Percentiles rank a stretch among this genome's conserved stretches.
Conservation (phyloP, 2,329 filamentous ascomycete species). For the Macroventuria anomochaeta region DNA sequence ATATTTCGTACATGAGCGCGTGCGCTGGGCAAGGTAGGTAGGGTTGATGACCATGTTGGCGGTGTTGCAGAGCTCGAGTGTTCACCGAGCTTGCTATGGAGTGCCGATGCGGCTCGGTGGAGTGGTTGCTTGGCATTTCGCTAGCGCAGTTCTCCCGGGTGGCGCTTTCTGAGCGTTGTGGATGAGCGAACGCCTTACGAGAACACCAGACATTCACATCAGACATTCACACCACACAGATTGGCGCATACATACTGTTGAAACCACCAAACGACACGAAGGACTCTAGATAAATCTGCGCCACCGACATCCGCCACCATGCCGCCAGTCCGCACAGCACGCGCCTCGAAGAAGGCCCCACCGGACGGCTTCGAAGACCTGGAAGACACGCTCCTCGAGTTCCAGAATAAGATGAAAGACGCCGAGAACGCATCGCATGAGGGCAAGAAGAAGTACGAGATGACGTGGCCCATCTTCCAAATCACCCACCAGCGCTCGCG, state of each 20-base stretch:
- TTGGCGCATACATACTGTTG: not conserved
- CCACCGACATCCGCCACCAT: slow-evolving; percentile 53
- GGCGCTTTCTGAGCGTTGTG: slow-evolving; percentile 26
- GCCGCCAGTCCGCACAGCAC: slow-evolving; percentile 75
- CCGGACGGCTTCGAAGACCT: slow-evolving; percentile 88
- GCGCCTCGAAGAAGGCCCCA: slow-evolving; percentile 79
- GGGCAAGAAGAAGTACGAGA: slow-evolving; percentile 86
- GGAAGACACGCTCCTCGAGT: slow-evolving; percentile 84
- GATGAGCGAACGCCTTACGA: slow-evolving; percentile 16
- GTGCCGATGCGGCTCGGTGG: slow-evolving; percentile 45
- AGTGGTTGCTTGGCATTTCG: slow-evolving; percentile 36
- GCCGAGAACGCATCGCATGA: slow-evolving; percentile 86
- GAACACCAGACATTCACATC: slow-evolving; percentile 1
- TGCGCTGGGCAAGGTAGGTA: slow-evolving; percentile 77
- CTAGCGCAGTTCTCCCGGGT: slow-evolving; percentile 33
- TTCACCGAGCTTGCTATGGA: slow-evolving; percentile 27
- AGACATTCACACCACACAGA: too few species aligned
- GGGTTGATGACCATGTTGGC: slow-evolving; percentile 80
- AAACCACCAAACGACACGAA: not conserved
- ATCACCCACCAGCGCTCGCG: slow-evolving; percentile 90
- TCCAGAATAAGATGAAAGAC: slow-evolving; percentile 91
- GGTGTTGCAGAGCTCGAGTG: slow-evolving; percentile 36
- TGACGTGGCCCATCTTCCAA: slow-evolving; percentile 96
- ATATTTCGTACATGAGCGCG: slow-evolving; percentile 57
- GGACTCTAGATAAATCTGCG: too few species aligned